Conservation (phyloP, 805 yeast genomes). For the Metschnikowia borealis region DNA sequence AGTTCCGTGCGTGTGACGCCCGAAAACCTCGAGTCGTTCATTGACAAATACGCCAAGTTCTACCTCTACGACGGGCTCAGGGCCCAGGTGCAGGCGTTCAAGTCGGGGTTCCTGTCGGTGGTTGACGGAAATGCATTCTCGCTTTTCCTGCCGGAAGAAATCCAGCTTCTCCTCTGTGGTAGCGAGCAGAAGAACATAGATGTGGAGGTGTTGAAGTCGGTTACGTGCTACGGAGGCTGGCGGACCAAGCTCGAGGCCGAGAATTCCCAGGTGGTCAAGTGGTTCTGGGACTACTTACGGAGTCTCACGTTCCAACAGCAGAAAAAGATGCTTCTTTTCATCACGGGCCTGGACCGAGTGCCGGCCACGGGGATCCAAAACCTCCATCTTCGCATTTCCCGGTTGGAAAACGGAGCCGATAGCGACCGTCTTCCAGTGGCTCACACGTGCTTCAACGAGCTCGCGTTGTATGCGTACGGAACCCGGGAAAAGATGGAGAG, state of each 20-base stretch:
- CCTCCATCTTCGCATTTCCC: constrained; percentile 66
- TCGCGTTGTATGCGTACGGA: constrained; percentile 68
- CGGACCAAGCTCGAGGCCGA: constrained; percentile 31
- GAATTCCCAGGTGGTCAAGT: constrained; percentile 45
- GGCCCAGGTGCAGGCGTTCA: constrained; percentile 54
- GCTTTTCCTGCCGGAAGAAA: constrained; percentile 75
- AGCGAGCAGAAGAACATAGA: constrained; percentile 65
- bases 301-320: constrained; percentile 45
- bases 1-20: constrained; percentile 48
- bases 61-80: constrained; percentile 54
- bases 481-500: constrained; percentile 48
- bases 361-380: constrained; percentile 91
- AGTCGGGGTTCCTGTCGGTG: constrained; percentile 68
- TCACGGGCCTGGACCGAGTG: constrained; percentile 86
- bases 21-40: constrained; percentile 57
- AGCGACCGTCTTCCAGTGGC: constrained; percentile 68
- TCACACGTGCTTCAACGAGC: constrained; percentile 92
- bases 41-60: constrained; percentile 58
- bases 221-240: constrained; percentile 75
- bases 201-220: constrained; percentile 57
- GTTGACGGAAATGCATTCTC: constrained; percentile 79
- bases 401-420: constrained; percentile 29
- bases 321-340: constrained; percentile 63
- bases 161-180: constrained; percentile 76
- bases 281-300: constrained; percentile 89